These are phyloP conservation scores for Cucurbitaria berberidis DNA, from an alignment of 2,329 filamentous ascomycete genomes.

Conservation along the genomic window DNA sequence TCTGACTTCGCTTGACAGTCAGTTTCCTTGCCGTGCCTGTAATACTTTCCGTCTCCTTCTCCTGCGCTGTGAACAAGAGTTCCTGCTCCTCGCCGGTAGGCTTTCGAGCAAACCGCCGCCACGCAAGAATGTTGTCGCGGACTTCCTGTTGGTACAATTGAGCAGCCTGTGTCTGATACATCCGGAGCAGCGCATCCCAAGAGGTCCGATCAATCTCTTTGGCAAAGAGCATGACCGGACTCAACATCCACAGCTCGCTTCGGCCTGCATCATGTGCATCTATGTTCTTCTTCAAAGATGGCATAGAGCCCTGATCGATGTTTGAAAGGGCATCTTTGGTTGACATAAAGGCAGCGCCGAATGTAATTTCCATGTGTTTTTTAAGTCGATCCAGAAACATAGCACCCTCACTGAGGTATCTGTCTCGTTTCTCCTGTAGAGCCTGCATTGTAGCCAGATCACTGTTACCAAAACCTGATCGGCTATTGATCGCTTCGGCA, in stretches of 20 bases:
- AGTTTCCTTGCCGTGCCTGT: constrained; percentile 77
- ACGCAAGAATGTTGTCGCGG: constrained; percentile 74
- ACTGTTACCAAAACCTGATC: constrained; percentile 71
- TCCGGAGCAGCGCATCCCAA: constrained; percentile 79
- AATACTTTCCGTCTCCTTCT: constrained; percentile 82
- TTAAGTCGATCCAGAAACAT: constrained; percentile 80
- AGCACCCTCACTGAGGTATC: constrained; percentile 78
- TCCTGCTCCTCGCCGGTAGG: constrained; percentile 78
- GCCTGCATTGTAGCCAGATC: constrained; percentile 86
- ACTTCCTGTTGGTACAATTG: constrained; percentile 84
- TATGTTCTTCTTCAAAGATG: constrained; percentile 67
- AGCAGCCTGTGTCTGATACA: constrained; percentile 79
- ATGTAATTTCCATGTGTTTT: constrained; percentile 81
- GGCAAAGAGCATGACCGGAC: constrained; percentile 84
- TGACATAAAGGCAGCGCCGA: constrained; percentile 75
- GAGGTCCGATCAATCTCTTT: constrained; percentile 81
- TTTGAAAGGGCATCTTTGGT: constrained; percentile 66
- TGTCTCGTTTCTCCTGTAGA: constrained; percentile 90
- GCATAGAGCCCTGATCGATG: constrained; percentile 55
- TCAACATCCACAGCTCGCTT: constrained; percentile 83
- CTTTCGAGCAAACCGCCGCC: constrained; percentile 81
- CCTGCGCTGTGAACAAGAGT: constrained; percentile 85
- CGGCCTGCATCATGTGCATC: constrained; percentile 74
- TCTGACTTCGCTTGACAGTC: constrained; percentile 93
- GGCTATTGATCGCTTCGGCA: constrained; percentile 49